phyloP scores from a whole-genome alignment of 208 protist genomes.

The Crithidia brevicula region DNA sequence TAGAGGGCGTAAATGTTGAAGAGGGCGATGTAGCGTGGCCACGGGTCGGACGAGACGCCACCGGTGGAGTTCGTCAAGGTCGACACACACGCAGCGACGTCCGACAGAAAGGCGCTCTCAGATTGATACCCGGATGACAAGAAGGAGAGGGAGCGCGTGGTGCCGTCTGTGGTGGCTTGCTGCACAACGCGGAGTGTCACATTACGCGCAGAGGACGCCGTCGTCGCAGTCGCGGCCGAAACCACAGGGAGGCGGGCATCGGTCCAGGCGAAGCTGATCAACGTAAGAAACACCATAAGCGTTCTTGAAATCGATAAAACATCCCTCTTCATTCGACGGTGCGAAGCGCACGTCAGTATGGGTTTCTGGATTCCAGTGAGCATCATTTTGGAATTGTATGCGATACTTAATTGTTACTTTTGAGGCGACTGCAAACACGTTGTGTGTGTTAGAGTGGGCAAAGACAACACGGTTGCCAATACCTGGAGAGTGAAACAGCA shows the following conservation, averaged over 20 bases:
- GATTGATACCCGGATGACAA: slow-evolving; percentile 63
- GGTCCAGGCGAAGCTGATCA: neutral
- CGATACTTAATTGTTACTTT: too few species aligned
- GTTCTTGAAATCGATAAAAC: too few species aligned
- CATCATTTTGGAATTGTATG: too few species aligned
- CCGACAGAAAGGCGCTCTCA: slow-evolving; percentile 37
- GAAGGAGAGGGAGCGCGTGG: slow-evolving; percentile 65
- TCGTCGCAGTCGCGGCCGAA: neutral
- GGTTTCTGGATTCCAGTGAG: too few species aligned
- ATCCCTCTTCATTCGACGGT: too few species aligned
- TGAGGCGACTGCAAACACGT: too few species aligned
- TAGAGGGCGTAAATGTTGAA: slow-evolving; percentile 73
- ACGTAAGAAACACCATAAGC: neutral
- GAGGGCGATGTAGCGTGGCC: slow-evolving; percentile 52
- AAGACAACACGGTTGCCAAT: too few species aligned
- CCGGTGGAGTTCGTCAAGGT: slow-evolving; percentile 49
- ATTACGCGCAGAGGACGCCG: neutral
- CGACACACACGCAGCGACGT: slow-evolving; percentile 38
- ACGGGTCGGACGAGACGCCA: slow-evolving; percentile 50
- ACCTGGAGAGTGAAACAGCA: too few species aligned
- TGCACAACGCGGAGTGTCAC: slow-evolving; percentile 26
- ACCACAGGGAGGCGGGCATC: neutral
- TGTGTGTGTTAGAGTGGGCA: too few species aligned
- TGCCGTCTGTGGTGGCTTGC: slow-evolving; percentile 23
- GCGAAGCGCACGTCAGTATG: too few species aligned